Conservation (phyloP, 2,329 filamentous ascomycete genomes). For the Aureobasidium sp. region DNA sequence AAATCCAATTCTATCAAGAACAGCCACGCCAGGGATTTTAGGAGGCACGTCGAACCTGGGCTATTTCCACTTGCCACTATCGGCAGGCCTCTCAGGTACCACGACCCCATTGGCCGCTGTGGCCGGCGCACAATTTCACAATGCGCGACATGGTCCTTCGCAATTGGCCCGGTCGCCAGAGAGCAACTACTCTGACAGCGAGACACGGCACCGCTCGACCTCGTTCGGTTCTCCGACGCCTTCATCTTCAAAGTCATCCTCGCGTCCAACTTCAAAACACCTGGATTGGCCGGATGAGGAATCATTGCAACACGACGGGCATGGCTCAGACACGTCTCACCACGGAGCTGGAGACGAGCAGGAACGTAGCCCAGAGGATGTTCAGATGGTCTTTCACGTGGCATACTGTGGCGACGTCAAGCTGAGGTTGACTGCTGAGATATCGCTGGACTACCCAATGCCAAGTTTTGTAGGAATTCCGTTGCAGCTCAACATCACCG, state of each 20-base stretch:
- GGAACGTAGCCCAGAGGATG: slow-evolving; percentile 72
- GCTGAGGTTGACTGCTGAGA: slow-evolving; percentile 85
- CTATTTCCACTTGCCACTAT: slow-evolving; percentile 74
- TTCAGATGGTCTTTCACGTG: slow-evolving; percentile 87
- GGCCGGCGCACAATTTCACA: slow-evolving; percentile 57
- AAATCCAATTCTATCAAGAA: slow-evolving; percentile 30
- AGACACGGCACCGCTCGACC: slow-evolving; percentile 20
- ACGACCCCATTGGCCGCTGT: slow-evolving; percentile 74
- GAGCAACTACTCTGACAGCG: slow-evolving; percentile 28
- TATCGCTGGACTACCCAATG: slow-evolving; percentile 96
- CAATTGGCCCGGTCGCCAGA: slow-evolving; percentile 10
- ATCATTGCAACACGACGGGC: slow-evolving; percentile 12
- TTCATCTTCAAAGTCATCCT: slow-evolving; percentile 34
- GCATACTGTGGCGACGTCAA: slow-evolving; percentile 81
- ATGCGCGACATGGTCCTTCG: slow-evolving; percentile 24
- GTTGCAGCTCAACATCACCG: slow-evolving; percentile 88
- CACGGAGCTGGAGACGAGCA: slow-evolving; percentile 21
- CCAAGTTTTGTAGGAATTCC: slow-evolving; percentile 95
- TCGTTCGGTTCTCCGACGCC: slow-evolving; percentile 40
- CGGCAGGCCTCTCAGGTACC: slow-evolving; percentile 61
- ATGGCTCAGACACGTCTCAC: not conserved
- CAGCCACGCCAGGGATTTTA: slow-evolving; percentile 51
- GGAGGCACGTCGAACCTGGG: slow-evolving; percentile 68
- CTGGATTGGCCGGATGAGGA: slow-evolving; percentile 19
- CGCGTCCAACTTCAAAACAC: slow-evolving; percentile 35